phyloP scores from a whole-genome alignment of 2,329 filamentous ascomycete genomes.

The Stromatinia cepivora region DNA sequence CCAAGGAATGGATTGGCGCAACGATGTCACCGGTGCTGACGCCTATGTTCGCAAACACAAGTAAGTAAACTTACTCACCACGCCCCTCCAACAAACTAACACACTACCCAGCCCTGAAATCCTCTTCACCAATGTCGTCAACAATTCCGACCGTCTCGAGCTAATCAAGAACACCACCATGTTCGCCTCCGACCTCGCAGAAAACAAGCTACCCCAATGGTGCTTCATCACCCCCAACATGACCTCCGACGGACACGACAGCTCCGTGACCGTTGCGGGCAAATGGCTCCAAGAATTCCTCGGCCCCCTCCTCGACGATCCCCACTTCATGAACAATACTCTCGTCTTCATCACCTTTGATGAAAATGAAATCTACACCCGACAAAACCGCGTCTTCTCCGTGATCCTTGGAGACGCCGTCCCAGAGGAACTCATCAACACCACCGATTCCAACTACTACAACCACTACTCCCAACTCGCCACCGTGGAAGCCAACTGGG shows the following conservation, averaged over 20 bases:
- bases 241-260: slow-evolving; percentile 72
- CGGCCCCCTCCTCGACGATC: slow-evolving; percentile 66
- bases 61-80: slow-evolving; percentile 39
- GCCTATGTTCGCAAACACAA: slow-evolving; percentile 87
- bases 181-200: slow-evolving; percentile 67
- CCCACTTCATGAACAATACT: slow-evolving; percentile 73
- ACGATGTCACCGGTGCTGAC: slow-evolving; percentile 65
- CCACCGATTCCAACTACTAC: slow-evolving; percentile 68
- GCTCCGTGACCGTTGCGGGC: slow-evolving; percentile 66
- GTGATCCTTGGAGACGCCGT: slow-evolving; percentile 76
- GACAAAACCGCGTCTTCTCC: slow-evolving; percentile 67
- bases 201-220: slow-evolving; percentile 61
- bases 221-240: slow-evolving; percentile 58
- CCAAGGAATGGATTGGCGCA: slow-evolving; percentile 62
- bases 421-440: slow-evolving; percentile 62
- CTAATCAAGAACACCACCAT: slow-evolving; percentile 72
- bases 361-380: slow-evolving; percentile 69
- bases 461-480: slow-evolving; percentile 70
- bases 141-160: slow-evolving; percentile 58
- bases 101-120: slow-evolving; percentile 48
- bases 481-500: slow-evolving; percentile 68
- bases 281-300: slow-evolving; percentile 68
- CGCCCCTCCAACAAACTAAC: background rate
- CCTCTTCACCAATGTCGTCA: slow-evolving; percentile 64
- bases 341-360: slow-evolving; percentile 78